Evolutionary conservation across 139 green algal genomes (phyloP).

Genomic region (Closterium sp.): DNA sequence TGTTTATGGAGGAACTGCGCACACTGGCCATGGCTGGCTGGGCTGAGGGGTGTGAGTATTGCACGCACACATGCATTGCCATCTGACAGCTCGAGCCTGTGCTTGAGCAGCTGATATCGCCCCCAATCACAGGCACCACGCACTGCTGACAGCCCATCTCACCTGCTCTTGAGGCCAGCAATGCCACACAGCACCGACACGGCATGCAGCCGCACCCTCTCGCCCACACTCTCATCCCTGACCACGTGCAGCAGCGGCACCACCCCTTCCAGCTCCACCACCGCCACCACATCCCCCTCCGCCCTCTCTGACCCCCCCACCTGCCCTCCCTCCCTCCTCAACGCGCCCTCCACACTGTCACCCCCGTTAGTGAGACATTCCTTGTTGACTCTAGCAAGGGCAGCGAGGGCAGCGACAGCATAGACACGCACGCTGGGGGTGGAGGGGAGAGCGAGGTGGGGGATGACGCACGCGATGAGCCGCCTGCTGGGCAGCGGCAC

Average conservation of each 20-base stretch:
- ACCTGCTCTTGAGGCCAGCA: neutral
- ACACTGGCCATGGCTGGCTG: no score
- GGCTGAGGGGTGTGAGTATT: no score
- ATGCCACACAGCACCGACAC: neutral
- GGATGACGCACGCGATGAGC: neutral
- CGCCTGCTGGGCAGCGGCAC: neutral
- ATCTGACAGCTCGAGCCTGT: no score
- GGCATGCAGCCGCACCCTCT: neutral
- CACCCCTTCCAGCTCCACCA: neutral
- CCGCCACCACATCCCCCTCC: neutral
- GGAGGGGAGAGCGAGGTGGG: neutral
- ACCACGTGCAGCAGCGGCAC: neutral
- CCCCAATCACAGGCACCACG: neutral
- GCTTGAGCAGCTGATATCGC: no score
- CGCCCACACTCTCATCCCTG: neutral
- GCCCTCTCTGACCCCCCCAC: neutral
- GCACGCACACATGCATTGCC: no score
- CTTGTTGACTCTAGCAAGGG: neutral
- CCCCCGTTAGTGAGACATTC: neutral
- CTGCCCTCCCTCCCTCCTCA: neutral
- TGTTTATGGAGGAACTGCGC: no score
- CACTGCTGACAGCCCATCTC: neutral
- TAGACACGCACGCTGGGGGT: neutral
- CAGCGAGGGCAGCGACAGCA: neutral
- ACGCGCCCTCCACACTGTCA: neutral